Evolutionary conservation across 1,284 basidiomycete genomes (phyloP), one percentile per base, ranked within the genome.

Genomic region (Fomes fomentarius): DNA sequence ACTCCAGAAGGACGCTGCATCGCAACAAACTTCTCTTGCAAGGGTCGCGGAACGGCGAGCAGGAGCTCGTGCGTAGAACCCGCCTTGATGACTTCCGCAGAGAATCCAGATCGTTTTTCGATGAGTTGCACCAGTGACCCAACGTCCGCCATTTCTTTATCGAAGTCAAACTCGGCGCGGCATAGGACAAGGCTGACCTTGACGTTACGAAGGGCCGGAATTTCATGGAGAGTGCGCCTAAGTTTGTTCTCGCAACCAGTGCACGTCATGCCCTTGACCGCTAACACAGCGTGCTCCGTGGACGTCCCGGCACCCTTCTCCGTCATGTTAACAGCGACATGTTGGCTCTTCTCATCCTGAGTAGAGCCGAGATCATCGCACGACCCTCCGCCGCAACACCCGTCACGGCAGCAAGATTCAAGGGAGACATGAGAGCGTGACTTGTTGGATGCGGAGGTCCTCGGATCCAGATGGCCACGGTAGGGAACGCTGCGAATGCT

Each of bases 241-340:
- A 71, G 61, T 48, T 71, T 69, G 61, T 68, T 71, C 60, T 71
- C 69, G 58, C 69, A 71, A 2, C 69, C 69, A 7, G 65, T 68
- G 61, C 69, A 71, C 5, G 69, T 71, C 69, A 71, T 71, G 8
- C 69, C 69, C 43, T 66, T 66, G 47, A 71, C 57, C 3, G 69
- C 64, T 14, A 71, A 52, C 2, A 67, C 59, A 3, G 62, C 64
- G 31, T 63, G 68, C 31, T 59, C 53, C 26, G 26, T 49, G 3
- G 38, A 37, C 2, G 41, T 11, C 3, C 34, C 47, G 21, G 34
- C 17, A 2, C 47, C 51, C 28, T 61, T 56, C 63, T 62, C 58
- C 0, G 49, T 31, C 28, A 54, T 54, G n/a, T 54, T 54, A 15
- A 62, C 51, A 14, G 58, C 58, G 37, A 57, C 37, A 37, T 55